Conservation (phyloP, 2,329 filamentous ascomycete species). For the Alternaria sp. region DNA sequence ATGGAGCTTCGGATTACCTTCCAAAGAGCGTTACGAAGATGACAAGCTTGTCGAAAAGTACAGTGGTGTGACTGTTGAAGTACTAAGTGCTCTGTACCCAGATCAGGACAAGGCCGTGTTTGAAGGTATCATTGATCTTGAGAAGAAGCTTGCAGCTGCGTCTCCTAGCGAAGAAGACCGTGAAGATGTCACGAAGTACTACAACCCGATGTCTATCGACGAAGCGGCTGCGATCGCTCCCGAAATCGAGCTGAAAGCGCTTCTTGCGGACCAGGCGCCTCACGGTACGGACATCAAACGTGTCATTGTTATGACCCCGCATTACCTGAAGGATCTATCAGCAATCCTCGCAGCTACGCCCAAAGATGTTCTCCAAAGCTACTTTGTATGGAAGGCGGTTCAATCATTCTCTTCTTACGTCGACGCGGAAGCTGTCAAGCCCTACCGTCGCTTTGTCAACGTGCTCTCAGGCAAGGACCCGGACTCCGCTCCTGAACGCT, state of each 20-base stretch:
- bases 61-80: slow-evolving; percentile 33
- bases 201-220: slow-evolving; percentile 69
- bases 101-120: slow-evolving; percentile 45
- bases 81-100: slow-evolving; percentile 33
- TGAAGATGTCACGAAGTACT: slow-evolving; percentile 71
- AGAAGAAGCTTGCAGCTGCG: slow-evolving; percentile 68
- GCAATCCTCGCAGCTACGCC: slow-evolving; percentile 63
- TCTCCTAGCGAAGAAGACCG: slow-evolving; percentile 67
- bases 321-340: slow-evolving; percentile 68
- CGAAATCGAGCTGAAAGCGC: slow-evolving; percentile 62
- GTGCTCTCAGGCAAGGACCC: slow-evolving; percentile 69
- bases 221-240: slow-evolving; percentile 66
- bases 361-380: slow-evolving; percentile 67
- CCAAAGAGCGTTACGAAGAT: slow-evolving; percentile 50
- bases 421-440: slow-evolving; percentile 67
- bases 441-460: slow-evolving; percentile 68
- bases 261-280: slow-evolving; percentile 64
- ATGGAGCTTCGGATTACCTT: slow-evolving; percentile 57
- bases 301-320: slow-evolving; percentile 67
- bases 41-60: slow-evolving; percentile 45
- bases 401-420: slow-evolving; percentile 62
- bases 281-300: slow-evolving; percentile 60
- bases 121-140: slow-evolving; percentile 58
- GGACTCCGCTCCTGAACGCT: slow-evolving; percentile 69
- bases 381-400: slow-evolving; percentile 71